Base-by-base conservation (phyloP, 805 yeast species). In the Kodamaea hsintzibuensis region DNA sequence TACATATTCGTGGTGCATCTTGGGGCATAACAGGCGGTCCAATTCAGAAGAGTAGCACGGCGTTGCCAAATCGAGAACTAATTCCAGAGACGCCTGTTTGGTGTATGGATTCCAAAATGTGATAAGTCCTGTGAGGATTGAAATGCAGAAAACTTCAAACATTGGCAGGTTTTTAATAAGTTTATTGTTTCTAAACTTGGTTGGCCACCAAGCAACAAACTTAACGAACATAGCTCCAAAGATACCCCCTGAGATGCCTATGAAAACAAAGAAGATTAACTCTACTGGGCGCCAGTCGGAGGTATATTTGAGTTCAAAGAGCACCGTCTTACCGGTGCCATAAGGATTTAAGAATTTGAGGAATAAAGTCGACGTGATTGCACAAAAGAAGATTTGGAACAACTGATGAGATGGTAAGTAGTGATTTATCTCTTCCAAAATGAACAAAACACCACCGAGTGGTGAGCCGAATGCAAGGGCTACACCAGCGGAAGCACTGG, bases 401-500 rank as follows among this genome's bases (percentile, higher is more conserved):
- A 82, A 65, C 53, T 82, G 84, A 51, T 78, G 76, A 7, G 83
- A 80, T 3, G 85, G 81, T 42, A 82, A 69, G 55, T 81, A 79
- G 62, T 82, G 79, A 55, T 81, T 77, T 12, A 82, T 83, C 55
- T 82, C 86, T 58, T 82, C 86, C 49, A 82, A 68, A 22, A 80
- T 76, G 62, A 82, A 82, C 18, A 82, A 62, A 2, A 82, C 84
- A 1, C 85, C 86, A 1, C 86, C 86, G 7, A 82, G 62, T 1
- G 86, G 86, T 1, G 83, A 77, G 0, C 86, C 86, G 66, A 82
- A 82, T 1, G 86, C 85, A 25, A 82, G 68, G 6, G 86, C 83
- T 9, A 82, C 85, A 2, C 86, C 87, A 2, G 85, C 82, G 54
- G 79, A 72, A 0, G 85, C 82, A 27, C 83, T 76, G 0, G 86